Evolutionary conservation across 2,329 filamentous ascomycete genomes (phyloP).

Genomic region (Trichophaea hybrida): DNA sequence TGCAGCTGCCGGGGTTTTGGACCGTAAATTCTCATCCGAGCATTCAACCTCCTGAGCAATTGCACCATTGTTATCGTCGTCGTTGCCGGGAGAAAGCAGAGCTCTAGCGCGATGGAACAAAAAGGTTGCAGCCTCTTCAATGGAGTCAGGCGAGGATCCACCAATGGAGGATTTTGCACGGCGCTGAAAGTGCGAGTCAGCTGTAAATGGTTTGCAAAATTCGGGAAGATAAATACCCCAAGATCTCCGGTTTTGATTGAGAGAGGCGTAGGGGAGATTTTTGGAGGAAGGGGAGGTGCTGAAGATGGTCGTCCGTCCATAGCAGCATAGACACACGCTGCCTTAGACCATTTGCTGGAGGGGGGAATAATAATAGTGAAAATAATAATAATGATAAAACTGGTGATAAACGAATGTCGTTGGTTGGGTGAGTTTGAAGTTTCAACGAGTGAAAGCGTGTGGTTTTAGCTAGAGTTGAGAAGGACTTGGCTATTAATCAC

Average conservation of each 20-base stretch:
- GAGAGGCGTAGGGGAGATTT: background rate
- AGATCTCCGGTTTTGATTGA: background rate
- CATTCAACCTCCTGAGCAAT: background rate
- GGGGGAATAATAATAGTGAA: background rate
- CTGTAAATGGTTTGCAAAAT: background rate
- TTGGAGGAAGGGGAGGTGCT: background rate
- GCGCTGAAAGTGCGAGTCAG: background rate
- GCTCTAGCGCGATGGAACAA: constrained; percentile 9
- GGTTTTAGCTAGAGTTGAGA: background rate
- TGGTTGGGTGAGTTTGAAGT: background rate
- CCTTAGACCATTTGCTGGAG: background rate
- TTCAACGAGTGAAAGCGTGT: background rate
- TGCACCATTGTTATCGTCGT: background rate
- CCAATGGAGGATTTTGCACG: background rate
- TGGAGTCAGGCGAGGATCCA: constrained; percentile 1
- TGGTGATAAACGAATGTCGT: background rate
- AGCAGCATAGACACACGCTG: background rate
- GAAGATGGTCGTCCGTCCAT: background rate
- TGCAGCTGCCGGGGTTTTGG: background rate
- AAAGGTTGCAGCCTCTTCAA: constrained; percentile 3
- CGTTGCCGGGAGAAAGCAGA: background rate
- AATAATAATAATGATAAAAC: constrained; percentile 3
- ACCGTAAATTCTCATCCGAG: background rate
- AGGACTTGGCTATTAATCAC: background rate
- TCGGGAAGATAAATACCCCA: background rate